Evolutionary conservation across 108 stramenopile genomes (phyloP).

Genomic region (Nannochloropsis gaditana): DNA sequence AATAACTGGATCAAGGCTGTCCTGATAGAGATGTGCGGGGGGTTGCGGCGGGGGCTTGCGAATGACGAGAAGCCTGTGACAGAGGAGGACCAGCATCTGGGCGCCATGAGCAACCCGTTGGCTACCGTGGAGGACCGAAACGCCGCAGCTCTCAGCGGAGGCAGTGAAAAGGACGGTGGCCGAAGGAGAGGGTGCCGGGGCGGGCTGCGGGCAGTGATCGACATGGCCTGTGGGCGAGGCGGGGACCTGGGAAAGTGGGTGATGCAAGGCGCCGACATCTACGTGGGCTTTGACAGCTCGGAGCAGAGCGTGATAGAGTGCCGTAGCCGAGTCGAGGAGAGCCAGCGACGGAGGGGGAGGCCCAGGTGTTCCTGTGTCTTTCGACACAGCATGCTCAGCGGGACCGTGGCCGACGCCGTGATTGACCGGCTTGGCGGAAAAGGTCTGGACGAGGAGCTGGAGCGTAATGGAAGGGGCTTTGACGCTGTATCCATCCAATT

Average conservation of each 20-base stretch:
- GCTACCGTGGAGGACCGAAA: background rate
- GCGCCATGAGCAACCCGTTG: background rate
- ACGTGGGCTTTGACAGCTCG: slow-evolving; percentile 31
- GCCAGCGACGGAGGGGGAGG: background rate
- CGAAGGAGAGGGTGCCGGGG: background rate
- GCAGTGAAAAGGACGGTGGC: background rate
- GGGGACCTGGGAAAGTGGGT: slow-evolving; percentile 33
- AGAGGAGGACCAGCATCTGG: background rate
- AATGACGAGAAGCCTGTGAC: background rate
- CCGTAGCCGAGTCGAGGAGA: background rate
- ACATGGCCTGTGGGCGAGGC: slow-evolving; percentile 38
- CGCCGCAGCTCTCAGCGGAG: background rate
- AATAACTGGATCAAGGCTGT: slow-evolving; percentile 40
- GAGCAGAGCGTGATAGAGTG: background rate
- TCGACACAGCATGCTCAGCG: background rate
- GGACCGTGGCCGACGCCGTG: background rate
- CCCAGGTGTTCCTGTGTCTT: background rate
- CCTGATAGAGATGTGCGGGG: slow-evolving; percentile 22
- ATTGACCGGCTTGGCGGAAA: background rate
- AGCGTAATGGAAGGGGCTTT: background rate
- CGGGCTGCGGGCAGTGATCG: background rate
- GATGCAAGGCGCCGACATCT: background rate
- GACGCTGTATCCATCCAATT: slow-evolving; percentile 10
- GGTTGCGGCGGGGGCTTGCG: background rate
- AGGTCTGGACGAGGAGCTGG: background rate